These are phyloP conservation scores for Entamoeba histolytica DNA, from an alignment of 208 protist species.

Conservation along the genomic window DNA sequence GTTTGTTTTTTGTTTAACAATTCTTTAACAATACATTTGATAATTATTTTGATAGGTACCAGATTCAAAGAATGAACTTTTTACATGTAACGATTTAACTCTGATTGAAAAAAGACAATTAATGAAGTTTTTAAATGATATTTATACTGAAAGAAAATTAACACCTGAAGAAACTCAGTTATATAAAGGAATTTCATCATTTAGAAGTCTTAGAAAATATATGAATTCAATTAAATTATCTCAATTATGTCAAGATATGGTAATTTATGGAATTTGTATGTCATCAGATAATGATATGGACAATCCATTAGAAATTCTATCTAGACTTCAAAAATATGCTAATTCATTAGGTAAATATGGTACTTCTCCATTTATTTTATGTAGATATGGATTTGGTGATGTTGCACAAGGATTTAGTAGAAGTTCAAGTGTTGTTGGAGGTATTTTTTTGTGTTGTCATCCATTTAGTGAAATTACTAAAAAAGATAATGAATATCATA, in stretches of 20 bases:
- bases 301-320: background rate
- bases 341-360: background rate
- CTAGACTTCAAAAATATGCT: background rate
- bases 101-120: background rate
- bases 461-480: background rate
- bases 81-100: background rate
- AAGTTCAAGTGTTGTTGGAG: background rate
- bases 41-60: too few relatives aligned
- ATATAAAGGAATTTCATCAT: background rate
- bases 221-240: background rate
- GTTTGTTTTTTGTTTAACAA: background rate
- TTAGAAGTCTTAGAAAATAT: background rate
- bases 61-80: background rate
- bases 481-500: background rate
- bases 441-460: background rate
- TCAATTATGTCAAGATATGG: background rate
- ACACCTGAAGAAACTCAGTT: background rate
- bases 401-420: background rate
- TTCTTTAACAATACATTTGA: too few relatives aligned
- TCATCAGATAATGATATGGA: background rate
- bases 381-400: background rate
- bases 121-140: background rate
- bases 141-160: background rate
- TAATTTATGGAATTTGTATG: background rate
- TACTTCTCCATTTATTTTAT: background rate